phyloP scores from a whole-genome alignment of 2,329 filamentous ascomycete genomes.

The Cercospora brassicicola region DNA sequence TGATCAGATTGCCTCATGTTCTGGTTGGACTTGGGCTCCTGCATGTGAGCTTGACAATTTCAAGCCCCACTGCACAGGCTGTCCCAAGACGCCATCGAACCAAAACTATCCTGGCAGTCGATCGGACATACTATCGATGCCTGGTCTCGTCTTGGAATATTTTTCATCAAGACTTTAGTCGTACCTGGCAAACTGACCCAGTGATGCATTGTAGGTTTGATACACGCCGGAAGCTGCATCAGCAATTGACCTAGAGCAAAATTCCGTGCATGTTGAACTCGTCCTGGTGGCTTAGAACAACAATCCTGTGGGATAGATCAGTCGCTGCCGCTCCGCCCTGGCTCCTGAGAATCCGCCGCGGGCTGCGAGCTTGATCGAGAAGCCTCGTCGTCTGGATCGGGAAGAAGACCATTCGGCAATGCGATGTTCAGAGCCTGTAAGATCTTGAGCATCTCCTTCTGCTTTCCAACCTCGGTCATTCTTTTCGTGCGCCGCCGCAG shows the following conservation, averaged over 20 bases:
- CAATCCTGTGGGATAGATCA: not conserved
- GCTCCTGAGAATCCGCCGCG: not conserved
- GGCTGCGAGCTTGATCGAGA: constrained; percentile 8
- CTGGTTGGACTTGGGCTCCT: not conserved
- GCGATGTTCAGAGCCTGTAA: constrained; percentile 30
- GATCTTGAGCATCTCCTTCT: constrained; percentile 33
- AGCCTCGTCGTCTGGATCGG: constrained; percentile 10
- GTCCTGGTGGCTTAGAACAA: not conserved
- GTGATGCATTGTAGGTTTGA: not conserved
- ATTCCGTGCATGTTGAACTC: not conserved
- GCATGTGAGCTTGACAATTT: not conserved
- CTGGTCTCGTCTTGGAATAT: not conserved
- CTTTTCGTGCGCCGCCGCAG: constrained; percentile 33
- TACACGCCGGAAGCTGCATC: constrained; percentile 23
- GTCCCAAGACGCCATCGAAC: not conserved
- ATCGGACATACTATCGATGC: not conserved
- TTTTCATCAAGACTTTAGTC: not conserved
- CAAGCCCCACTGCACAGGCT: not conserved
- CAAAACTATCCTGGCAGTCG: not conserved
- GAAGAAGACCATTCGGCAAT: constrained; percentile 6
- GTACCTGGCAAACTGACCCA: not conserved
- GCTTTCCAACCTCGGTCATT: constrained; percentile 34
- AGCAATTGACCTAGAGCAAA: constrained; percentile 18
- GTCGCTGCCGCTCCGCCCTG: not conserved
- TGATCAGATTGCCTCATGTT: not conserved